Conservation (phyloP, 768 basidiomycete genomes). For the Mycena vitilis region DNA sequence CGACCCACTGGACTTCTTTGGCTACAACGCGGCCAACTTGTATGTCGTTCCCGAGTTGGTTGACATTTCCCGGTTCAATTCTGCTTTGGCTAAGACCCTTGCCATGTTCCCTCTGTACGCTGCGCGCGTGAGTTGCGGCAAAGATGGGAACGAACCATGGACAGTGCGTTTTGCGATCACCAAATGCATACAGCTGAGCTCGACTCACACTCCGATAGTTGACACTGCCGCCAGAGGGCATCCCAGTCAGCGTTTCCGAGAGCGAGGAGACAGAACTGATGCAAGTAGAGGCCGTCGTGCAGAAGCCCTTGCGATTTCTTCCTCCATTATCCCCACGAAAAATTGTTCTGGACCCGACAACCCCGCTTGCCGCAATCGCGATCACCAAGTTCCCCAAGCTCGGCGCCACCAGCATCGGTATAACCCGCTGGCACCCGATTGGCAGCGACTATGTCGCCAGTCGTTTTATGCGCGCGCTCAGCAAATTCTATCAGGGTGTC, state of each 20-base stretch:
- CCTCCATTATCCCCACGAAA: slow-evolving; percentile 13
- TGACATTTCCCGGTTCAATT: slow-evolving; percentile 10
- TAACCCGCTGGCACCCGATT: slow-evolving; percentile 27
- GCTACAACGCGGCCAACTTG: slow-evolving; percentile 25
- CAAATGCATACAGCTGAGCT: neutral
- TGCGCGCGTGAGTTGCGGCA: slow-evolving; percentile 16
- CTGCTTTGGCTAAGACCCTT: slow-evolving; percentile 15
- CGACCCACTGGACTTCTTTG: slow-evolving; percentile 20
- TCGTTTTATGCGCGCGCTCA: slow-evolving; percentile 23
- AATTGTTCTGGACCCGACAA: slow-evolving; percentile 14
- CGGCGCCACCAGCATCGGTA: slow-evolving; percentile 15
- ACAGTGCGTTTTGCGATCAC: neutral
- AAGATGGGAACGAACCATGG: slow-evolving; percentile 16
- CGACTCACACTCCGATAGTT: neutral
- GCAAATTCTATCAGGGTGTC: slow-evolving; percentile 7
- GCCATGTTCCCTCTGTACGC: slow-evolving; percentile 20
- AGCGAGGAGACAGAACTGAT: slow-evolving; percentile 13
- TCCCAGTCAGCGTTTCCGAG: slow-evolving; percentile 15
- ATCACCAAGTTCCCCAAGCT: slow-evolving; percentile 25
- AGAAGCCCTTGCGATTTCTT: slow-evolving; percentile 22
- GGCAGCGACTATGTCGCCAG: slow-evolving; percentile 29
- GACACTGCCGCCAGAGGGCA: slow-evolving; percentile 19
- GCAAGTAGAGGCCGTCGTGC: slow-evolving; percentile 21
- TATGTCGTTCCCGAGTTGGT: slow-evolving; percentile 25
- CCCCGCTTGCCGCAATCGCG: slow-evolving; percentile 18